Evolutionary conservation across 805 yeast genomes (phyloP).

Genomic region (Yarrowia sp.): DNA sequence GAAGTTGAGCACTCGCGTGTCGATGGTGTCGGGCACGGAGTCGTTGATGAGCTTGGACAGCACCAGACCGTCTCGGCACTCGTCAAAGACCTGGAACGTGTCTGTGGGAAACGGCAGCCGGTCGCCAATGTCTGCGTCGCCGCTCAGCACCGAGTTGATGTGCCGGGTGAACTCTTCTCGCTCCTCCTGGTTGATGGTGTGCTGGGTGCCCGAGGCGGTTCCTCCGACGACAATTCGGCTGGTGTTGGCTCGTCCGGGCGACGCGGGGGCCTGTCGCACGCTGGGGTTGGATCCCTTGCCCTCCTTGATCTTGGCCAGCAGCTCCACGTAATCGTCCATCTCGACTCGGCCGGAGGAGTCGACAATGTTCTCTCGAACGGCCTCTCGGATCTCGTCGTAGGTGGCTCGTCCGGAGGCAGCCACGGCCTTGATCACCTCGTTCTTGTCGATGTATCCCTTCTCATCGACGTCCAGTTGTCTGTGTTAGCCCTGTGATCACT

Average conservation of each 20-base stretch:
- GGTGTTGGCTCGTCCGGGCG: conserved; percentile 32
- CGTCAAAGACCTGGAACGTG: conserved; percentile 93
- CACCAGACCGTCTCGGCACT: conserved; percentile 91
- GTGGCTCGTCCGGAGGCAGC: conserved; percentile 75
- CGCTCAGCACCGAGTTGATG: conserved; percentile 86
- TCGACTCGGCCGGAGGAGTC: conserved; percentile 98
- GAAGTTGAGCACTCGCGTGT: conserved; percentile 90
- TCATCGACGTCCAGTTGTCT: conserved; percentile 83
- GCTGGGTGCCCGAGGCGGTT: conserved; percentile 86
- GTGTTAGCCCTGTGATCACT: background rate
- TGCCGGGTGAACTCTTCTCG: conserved; percentile 94
- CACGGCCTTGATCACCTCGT: conserved; percentile 79
- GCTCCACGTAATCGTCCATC: conserved; percentile 85
- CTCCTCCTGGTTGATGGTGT: conserved; percentile 96
- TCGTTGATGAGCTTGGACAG: conserved; percentile 92
- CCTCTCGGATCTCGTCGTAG: conserved; percentile 91
- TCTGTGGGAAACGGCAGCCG: conserved; percentile 91
- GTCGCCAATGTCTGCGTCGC: conserved; percentile 79
- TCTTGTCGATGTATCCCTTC: conserved; percentile 91
- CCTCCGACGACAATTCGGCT: conserved; percentile 77
- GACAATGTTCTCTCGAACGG: conserved; percentile 83
- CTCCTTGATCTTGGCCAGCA: conserved; percentile 77
- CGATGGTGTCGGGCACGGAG: conserved; percentile 97
- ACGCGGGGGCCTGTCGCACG: conserved; percentile 21
- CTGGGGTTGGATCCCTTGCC: conserved; percentile 27